These are phyloP conservation scores for Cyberlindnera suaveolens DNA, from an alignment of 805 yeast species.

Conservation along the genomic window DNA sequence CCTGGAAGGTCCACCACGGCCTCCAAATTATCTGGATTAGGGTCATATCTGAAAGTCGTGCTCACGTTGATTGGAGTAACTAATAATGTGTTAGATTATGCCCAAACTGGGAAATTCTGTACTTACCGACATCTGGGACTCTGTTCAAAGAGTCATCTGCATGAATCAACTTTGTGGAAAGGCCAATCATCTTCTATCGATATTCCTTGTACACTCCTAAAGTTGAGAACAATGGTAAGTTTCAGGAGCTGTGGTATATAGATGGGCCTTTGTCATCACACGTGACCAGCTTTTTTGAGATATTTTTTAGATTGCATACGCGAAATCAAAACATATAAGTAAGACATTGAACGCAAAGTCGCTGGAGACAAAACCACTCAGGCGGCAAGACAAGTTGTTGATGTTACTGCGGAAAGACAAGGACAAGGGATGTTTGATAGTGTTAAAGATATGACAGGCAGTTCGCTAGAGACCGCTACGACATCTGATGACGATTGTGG, in stretches of 20 bases:
- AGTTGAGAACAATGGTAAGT: neutral
- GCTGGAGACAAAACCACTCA: no score
- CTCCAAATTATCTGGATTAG: slow-evolving; percentile 49
- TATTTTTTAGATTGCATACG: no score
- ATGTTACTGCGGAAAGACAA: no score
- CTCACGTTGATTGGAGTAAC: slow-evolving; percentile 78
- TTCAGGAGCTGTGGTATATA: neutral
- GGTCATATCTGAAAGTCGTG: slow-evolving; percentile 67
- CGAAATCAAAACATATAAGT: no score
- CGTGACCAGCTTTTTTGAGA: no score
- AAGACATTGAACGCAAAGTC: no score
- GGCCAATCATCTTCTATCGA: slow-evolving; percentile 26
- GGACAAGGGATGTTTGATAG: no score
- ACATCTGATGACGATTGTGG: slow-evolving; percentile 4
- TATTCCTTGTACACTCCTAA: no score
- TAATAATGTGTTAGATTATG: slow-evolving; percentile 22
- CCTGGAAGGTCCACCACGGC: slow-evolving; percentile 37
- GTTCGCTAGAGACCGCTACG: no score
- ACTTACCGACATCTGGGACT: slow-evolving; percentile 48
- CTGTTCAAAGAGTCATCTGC: slow-evolving; percentile 57
- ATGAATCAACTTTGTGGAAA: slow-evolving; percentile 59
- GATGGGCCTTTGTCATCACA: neutral
- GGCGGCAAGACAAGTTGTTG: no score
- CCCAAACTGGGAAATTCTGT: neutral
- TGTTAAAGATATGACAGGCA: no score